Evolutionary conservation across 1,284 basidiomycete species (phyloP), one percentile per base, ranked within the genome.

Genomic region (Ustilago nuda): DNA sequence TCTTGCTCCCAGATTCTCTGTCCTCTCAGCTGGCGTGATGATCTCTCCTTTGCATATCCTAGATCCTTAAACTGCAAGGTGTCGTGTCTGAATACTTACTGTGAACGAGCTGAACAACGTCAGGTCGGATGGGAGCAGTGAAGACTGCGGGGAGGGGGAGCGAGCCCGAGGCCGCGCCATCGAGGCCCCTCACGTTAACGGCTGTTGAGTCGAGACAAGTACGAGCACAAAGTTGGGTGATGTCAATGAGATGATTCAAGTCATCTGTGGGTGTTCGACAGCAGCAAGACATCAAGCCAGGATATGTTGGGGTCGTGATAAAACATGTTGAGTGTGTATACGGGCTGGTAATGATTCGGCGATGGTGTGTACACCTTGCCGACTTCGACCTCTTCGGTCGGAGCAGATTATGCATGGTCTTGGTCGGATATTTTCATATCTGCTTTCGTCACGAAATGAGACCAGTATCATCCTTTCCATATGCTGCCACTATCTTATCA

Each of bases 51-150:
- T 30, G 27, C 27, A 30, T 13, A 32, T 50, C 12, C 27, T 7
- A 19, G 27, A 12, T 50, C 48, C 33, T 37, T 46, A 32, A 32
- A 12, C 15, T 12, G 15, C 39, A 11, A 39, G 37, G 32, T 15
- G 19, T 33, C 19, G 12, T 23, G n/a, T 35, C 32, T 15, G 6
- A 36, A 68, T 76, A 87, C 95, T 89, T 87, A 97, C 94, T 99
- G 93, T 99, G 95, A 78, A 99, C 94, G 88, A 94, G 93, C 84
- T 94, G 91, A 83, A 99, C 95, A 78, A 99, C 95, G 91, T 99
- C 96, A 87, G 96, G 92, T 88, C 96, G 91, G 89, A 99, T 98
- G 85, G 97, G 96, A 57, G 95, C 97, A 86, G 94, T 95, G 87
- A 99, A 90, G 87, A 99, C 97, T 85, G 94, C 94, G 74, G 96